Base-by-base conservation (phyloP, 495 filamentous ascomycete species). In the Penicillium fimorum region DNA sequence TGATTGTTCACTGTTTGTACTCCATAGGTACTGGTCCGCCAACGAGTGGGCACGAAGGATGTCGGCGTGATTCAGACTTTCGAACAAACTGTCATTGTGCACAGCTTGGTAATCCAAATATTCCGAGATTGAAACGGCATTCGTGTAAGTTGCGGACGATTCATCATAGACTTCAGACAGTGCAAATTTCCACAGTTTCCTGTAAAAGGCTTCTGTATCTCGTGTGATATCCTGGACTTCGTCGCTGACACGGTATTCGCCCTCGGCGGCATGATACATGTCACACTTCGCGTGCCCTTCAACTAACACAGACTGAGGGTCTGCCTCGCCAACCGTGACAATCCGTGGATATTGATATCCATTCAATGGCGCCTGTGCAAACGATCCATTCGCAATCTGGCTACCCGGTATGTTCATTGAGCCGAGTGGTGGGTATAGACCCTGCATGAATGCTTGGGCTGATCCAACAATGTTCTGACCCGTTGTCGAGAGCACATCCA, bases 331-430 rank as follows among this genome's bases (percentile, higher is more conserved):
- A 3, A 80, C 65, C 4, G 80, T 78, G 38, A 84, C 67, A 53
- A 93, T 77, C 15, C 72, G 77, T 47, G 86, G 77, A 60, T 90
- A 92, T 63, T 93, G 90, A 64, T 89, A 93, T 30, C 90, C 89
- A 30, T 74, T 71, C 33, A 93, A 65, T 1, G 90, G 90, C 38
- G 76, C 73, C 4, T 78, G 63, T 18, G 83, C 67, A n/a, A 59
- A 61, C 24, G 78, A 78, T 50, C 82, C 82, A 70, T 92, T 85
- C 25, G 86, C 82, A 5, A 65, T 61, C 25, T 78, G 67, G 17
- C 61, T 42, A 44, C 70, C 74, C 46, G 79, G 76, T 22, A 72
- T 63, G 18, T 76, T 70, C 12, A 66, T 60, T 17, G 73, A 66
- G 18, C 69, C 61, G 20, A 82, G 75, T 3, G 91, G 88, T 15